Conservation (phyloP, 768 basidiomycete genomes). For the Filobasidium floriforme region DNA sequence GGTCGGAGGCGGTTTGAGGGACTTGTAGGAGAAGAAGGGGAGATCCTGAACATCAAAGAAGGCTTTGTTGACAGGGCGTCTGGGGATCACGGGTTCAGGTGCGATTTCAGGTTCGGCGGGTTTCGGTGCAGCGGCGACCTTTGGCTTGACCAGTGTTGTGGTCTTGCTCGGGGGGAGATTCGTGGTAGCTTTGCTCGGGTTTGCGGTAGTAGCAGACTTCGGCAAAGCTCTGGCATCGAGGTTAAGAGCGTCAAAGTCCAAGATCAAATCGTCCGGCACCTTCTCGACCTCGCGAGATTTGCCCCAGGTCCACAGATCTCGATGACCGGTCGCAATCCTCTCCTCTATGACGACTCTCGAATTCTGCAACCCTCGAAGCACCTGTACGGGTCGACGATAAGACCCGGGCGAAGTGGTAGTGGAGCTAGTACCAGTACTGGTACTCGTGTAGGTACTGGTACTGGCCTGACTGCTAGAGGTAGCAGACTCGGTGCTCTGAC, state of each 20-base stretch:
- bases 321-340: not conserved
- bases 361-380: not conserved
- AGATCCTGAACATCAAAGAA: not conserved
- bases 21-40: constrained; percentile 27
- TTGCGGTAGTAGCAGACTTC: not conserved
- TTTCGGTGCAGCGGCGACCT: not conserved
- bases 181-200: not conserved
- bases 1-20: constrained; percentile 16
- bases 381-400: not conserved
- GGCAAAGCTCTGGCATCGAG: not conserved
- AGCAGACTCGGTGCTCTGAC: constrained; percentile 6
- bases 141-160: not conserved
- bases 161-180: not conserved
- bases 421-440: not conserved
- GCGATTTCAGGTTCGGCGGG: not conserved
- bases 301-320: not conserved
- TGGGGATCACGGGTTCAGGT: not conserved
- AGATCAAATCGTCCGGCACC: not conserved
- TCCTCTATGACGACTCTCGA: not conserved
- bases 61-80: not conserved
- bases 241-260: not conserved
- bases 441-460: not conserved
- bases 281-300: not conserved
- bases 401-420: not conserved
- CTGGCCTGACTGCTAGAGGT: constrained; percentile 3